These are phyloP conservation scores for Geranium rotundifolium DNA, from an alignment of 345 rosid species.

Conservation along the genomic window DNA sequence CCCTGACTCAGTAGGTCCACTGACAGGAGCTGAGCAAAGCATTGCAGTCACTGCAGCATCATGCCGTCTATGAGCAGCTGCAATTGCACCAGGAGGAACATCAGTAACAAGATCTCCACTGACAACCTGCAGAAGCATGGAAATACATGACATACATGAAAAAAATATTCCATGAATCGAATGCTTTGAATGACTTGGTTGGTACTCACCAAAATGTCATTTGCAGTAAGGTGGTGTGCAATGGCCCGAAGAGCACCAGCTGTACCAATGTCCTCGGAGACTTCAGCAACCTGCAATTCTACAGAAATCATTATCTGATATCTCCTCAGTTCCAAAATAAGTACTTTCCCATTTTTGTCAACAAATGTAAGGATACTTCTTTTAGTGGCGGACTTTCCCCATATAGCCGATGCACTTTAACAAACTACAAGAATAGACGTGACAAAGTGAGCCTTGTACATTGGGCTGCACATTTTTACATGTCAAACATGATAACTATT, in stretches of 20 bases:
- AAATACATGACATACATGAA: neutral
- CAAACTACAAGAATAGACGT: too few relatives aligned
- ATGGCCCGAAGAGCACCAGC: constrained; percentile 92
- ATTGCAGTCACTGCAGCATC: constrained; percentile 77
- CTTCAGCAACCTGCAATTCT: constrained; percentile 65
- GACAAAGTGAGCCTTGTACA: too few relatives aligned
- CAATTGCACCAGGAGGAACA: constrained; percentile 85
- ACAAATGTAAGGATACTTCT: too few relatives aligned
- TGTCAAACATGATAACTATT: too few relatives aligned
- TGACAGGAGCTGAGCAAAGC: constrained; percentile 79
- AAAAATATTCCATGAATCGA: constrained; percentile 5
- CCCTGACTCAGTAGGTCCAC: constrained; percentile 69
- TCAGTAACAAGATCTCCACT: constrained; percentile 99
- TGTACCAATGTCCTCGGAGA: constrained; percentile 86
- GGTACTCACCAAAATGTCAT: constrained; percentile 71
- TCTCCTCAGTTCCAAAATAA: too few relatives aligned
- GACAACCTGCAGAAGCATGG: constrained; percentile 48
- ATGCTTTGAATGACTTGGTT: neutral
- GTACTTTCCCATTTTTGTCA: too few relatives aligned
- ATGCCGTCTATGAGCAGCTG: constrained; percentile 86
- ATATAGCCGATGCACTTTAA: too few relatives aligned
- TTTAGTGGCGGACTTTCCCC: too few relatives aligned
- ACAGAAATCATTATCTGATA: neutral
- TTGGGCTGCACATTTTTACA: too few relatives aligned
- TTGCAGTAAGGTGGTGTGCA: constrained; percentile 75